Evolutionary conservation across 1,284 basidiomycete genomes (phyloP).

Genomic region (Puccinia hordei): DNA sequence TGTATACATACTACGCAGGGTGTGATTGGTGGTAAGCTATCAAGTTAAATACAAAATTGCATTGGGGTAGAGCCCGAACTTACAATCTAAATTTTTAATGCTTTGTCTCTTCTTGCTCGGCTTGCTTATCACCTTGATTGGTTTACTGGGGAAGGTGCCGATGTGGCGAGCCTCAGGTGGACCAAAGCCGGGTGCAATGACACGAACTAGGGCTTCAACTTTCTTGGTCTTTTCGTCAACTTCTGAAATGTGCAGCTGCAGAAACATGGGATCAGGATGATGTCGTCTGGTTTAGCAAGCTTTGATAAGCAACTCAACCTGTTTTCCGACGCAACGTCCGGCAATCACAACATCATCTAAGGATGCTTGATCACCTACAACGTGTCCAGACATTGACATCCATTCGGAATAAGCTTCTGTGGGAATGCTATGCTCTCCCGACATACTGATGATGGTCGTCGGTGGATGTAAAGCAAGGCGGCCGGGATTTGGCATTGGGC

Average conservation of each 20-base stretch:
- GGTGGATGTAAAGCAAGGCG: slow-evolving; percentile 42
- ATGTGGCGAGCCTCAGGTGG: slow-evolving; percentile 70
- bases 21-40: slow-evolving; percentile 15
- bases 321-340: slow-evolving; percentile 43
- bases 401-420: slow-evolving; percentile 50
- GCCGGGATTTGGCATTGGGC: slow-evolving; percentile 14
- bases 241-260: slow-evolving; percentile 59
- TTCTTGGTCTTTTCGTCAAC: slow-evolving; percentile 82
- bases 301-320: slow-evolving; percentile 18
- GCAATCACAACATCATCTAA: slow-evolving; percentile 49
- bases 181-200: slow-evolving; percentile 79
- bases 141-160: slow-evolving; percentile 80
- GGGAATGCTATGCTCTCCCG: slow-evolving; percentile 43
- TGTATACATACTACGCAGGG: slow-evolving; percentile 66
- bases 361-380: slow-evolving; percentile 49
- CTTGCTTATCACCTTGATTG: slow-evolving; percentile 85
- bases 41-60: slow-evolving; percentile 2
- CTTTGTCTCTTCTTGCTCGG: slow-evolving; percentile 82
- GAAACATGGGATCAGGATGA: slow-evolving; percentile 51
- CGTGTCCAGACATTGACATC: slow-evolving; percentile 50
- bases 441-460: slow-evolving; percentile 49
- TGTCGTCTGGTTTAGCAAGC: too few relatives aligned
- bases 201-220: slow-evolving; percentile 83
- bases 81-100: slow-evolving; percentile 86
- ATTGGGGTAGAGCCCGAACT: slow-evolving; percentile 61